Conservation (phyloP, 2,329 filamentous ascomycete genomes). For the Scleromitrula shiraiana region DNA sequence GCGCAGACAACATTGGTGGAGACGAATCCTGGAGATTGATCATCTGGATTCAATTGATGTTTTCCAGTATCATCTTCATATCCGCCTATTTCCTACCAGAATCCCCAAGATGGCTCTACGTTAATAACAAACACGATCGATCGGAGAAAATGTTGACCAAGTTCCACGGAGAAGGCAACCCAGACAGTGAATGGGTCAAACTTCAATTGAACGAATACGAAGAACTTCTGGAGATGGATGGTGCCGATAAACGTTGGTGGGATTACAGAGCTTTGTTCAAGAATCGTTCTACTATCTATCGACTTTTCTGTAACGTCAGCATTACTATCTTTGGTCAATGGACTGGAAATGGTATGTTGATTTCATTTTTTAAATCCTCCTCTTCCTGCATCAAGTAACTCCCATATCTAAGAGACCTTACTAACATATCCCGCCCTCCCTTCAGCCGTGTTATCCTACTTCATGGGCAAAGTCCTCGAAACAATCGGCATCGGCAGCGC, state of each 20-base stretch:
- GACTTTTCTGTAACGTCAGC: constrained; percentile 43
- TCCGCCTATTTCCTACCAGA: constrained; percentile 50
- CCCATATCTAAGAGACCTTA: too few relatives aligned
- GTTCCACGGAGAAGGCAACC: constrained; percentile 46
- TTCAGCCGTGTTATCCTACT: constrained; percentile 43
- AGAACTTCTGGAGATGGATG: constrained; percentile 40
- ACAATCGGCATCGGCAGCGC: constrained; percentile 42
- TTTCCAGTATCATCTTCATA: constrained; percentile 37
- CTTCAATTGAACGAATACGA: constrained; percentile 42
- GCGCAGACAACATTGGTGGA: constrained; percentile 35
- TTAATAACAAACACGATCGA: constrained; percentile 44
- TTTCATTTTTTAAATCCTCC: background rate
- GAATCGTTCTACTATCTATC: constrained; percentile 39
- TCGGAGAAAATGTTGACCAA: constrained; percentile 45
- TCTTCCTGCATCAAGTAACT: background rate
- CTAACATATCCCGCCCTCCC: too few relatives aligned
- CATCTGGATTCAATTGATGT: constrained; percentile 40
- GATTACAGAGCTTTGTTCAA: constrained; percentile 47
- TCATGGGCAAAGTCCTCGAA: constrained; percentile 44
- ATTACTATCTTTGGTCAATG: constrained; percentile 47
- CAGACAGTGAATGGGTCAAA: constrained; percentile 42
- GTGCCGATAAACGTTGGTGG: constrained; percentile 48
- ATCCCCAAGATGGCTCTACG: constrained; percentile 54
- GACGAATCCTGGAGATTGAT: constrained; percentile 45
- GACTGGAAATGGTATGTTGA: constrained; percentile 32